These are phyloP conservation scores for Echeveria elegans DNA, from an alignment of 164 flowering plant genomes.

Conservation along the genomic window DNA sequence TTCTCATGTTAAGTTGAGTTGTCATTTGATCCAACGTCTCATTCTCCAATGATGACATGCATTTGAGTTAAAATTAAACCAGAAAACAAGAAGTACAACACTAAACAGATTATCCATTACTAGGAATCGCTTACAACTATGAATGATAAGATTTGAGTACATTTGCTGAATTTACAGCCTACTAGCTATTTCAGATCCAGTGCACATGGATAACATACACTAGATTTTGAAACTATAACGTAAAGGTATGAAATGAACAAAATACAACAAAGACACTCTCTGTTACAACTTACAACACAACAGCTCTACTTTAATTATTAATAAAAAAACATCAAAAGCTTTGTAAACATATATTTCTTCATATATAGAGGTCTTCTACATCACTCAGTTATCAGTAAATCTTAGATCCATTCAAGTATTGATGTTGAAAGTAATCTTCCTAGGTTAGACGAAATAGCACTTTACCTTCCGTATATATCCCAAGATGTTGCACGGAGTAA, in stretches of 20 bases:
- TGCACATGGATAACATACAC: background rate
- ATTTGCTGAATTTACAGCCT: background rate
- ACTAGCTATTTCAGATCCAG: background rate
- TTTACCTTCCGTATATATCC: constrained; percentile 93
- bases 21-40: too few relatives aligned
- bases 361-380: background rate
- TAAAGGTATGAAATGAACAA: background rate
- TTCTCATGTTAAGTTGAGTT: too few relatives aligned
- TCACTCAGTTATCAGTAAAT: background rate
- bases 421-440: background rate
- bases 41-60: too few relatives aligned
- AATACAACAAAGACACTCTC: background rate
- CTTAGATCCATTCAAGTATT: background rate
- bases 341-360: too few relatives aligned
- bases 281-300: background rate
- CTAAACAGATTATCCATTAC: background rate
- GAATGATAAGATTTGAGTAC: background rate
- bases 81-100: background rate
- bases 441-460: background rate
- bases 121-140: background rate
- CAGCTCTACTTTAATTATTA: too few relatives aligned
- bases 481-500: constrained; percentile 79
- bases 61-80: background rate
- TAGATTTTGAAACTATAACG: too few relatives aligned
- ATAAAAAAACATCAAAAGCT: too few relatives aligned